Evolutionary conservation across 192 early-diverging fungal species (phyloP), one percentile per base, ranked within the genome.

Genomic region (Piromyces sp.): DNA sequence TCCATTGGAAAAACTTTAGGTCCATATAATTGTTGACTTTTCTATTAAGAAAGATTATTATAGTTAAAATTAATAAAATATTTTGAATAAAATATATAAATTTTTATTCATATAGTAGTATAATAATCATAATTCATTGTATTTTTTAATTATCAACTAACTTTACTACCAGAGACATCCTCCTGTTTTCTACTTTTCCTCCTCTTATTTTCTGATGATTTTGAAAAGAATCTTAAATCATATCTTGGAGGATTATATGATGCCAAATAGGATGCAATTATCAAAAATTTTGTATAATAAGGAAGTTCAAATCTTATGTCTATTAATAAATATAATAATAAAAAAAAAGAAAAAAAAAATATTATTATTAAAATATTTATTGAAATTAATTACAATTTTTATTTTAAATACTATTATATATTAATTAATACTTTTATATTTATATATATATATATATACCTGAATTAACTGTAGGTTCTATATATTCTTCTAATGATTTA

Each of bases 1-100:
- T 99, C 96, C n/a, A 99, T 87, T 0, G 94, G 94, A 88, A 99
- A 99, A 12, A 92, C 83, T 83, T 94, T 96, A 3, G 97, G 96
- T 0, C 97, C 97, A 15, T 96, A 84, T 3, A 97, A 87, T 82
- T 97, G 96, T 84, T 95, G 96, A 22, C 96, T 88, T 78, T 87
- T 82, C 89, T 88, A 82, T 5, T 30, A 30, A 38, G 1, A 38
- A 9, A 14, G 14, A 38, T 38, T 14, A 14, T 14, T 38, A 38
- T 38, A 1, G 14, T 38, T 38, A 14, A 14, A 14, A 38, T 38
- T 38, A 36, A 7, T 36, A 36, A 36, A 36, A 36, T 36, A 7
- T 36, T 36, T 12, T 36, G 12, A 7, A 36, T 36, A 36, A 7
- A 36, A 36, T 36, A 36, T 36, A 36, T 36, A 36, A 7, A 36